Base-by-base conservation (phyloP, 129 eudicot species). In the Chrysanthemum makinoi region DNA sequence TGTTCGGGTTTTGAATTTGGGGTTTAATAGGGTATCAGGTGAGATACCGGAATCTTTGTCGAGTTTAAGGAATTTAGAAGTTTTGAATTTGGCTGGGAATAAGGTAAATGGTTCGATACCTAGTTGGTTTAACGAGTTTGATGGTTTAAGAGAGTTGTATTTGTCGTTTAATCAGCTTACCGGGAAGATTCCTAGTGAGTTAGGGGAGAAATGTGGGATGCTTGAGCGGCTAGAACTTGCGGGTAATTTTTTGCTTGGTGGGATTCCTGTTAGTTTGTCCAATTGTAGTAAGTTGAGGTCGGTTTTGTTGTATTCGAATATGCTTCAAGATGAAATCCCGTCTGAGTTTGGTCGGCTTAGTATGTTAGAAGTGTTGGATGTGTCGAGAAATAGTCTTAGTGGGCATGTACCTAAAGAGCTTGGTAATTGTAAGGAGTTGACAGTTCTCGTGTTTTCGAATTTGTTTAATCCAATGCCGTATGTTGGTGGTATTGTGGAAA, bases 1-100 rank as follows among this genome's bases (percentile, higher is more conserved):
- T 35, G 66, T 91, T 78, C 70, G 80, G 80, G 88, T 91, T 83
- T 81, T 91, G 65, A 87, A 91, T 73, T 78, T 91, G 79, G 97
- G 95, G 55, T 87, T 91, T 75, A 91, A 91, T 85, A 69, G 75
- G 86, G 81, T 91, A 73, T 55, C 30, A 0, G 95, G 97, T 48
- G 80, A 58, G 51, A 85, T 91, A 68, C 95, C 91, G 10, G 20
- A 57, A 70, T 91, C 95, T 0, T 60, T 91, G 26, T 83, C 86
- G 19, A 75, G 65, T 65, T 87, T 80, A 70, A 59, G 44, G 67
- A 74, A 79, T 48, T 75, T 91, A 28, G 89, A 85, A 67, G 30
- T 91, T 61, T 26, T 91, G 83, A 91, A 87, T 78, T 74, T 91
- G 51, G 97, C 91, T 68, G 89, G 84, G 56, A 91, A 91, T 83